Evolutionary conservation across 768 basidiomycete species (phyloP), one percentile per base, ranked within the genome.

Genomic region (Amanita fuliginea): DNA sequence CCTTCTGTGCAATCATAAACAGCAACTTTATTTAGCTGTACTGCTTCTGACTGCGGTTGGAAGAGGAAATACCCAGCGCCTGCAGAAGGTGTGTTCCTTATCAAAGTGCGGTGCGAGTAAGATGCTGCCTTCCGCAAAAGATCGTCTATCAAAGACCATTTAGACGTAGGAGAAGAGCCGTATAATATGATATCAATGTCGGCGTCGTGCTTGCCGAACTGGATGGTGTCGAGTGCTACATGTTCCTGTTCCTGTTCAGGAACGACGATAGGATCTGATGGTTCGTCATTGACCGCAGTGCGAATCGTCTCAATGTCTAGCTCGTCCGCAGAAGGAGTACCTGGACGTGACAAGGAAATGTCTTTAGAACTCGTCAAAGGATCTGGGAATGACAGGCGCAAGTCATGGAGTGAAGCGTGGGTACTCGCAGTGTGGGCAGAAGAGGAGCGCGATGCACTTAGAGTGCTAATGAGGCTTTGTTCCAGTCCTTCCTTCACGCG

Each of bases 311-410:
- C 58, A 54, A 59, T 55, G 22, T 45, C 40, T 33, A 55, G 54
- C 39, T 58, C 58, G 53, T 59, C 57, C 36, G 56, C 55, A 28
- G 67, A 63, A 44, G 66, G 63, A 50, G 74, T 68, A 32, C 76
- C 71, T 54, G 80, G 77, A 59, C 75, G 80, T 30, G 82, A 80
- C 53, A 74, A 71, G 61, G 71, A 73, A 45, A 77, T 67, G 51
- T 84, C 74, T 53, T 71, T 73, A 47, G 83, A 83, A 61, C 81
- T 83, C 49, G 78, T 80, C 59, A 89, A 73, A 52, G 86, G 86
- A 66, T 90, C 86, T 34, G 86, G 86, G 67, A 90, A 90, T 30
- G 86, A 88, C 51, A 89, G 64, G 56, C 83, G 77, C 53, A 89
- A 74, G 67, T 87, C 84, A 63, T 81, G 81, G 44, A 80, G 66